phyloP scores from a whole-genome alignment of 352 stramenopile genomes.

The Peronospora belbahrii region DNA sequence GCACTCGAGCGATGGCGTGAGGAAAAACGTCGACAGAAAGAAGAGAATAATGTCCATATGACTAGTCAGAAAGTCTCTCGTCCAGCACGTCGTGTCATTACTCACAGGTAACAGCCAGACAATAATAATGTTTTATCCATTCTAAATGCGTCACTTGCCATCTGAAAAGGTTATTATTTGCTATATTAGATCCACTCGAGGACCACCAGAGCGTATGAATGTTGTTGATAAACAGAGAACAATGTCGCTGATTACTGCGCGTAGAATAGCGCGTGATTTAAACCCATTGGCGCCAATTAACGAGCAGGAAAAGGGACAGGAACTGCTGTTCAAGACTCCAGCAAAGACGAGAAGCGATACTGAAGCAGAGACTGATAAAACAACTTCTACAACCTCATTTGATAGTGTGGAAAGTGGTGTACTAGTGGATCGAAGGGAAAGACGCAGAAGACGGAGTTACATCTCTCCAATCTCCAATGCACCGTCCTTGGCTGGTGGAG shows the following conservation, averaged over 20 bases:
- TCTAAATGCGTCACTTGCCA: not conserved
- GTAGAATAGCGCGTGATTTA: constrained; percentile 2
- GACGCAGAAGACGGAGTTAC: constrained; percentile 34
- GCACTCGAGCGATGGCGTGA: constrained; percentile 64
- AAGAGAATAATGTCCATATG: constrained; percentile 1
- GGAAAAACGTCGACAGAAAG: constrained; percentile 28
- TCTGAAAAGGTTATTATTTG: not conserved
- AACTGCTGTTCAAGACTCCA: constrained; percentile 12
- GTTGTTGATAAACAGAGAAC: not conserved
- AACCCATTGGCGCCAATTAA: constrained; percentile 5
- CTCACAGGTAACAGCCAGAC: constrained; percentile 17
- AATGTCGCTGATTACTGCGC: not conserved
- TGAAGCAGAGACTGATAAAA: not conserved
- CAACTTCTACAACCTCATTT: not conserved
- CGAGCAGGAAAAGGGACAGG: constrained; percentile 8
- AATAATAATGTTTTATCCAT: no score
- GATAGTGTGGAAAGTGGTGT: not conserved
- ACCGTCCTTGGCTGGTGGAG: constrained; percentile 43
- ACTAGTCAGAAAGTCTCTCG: not conserved
- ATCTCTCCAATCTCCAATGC: constrained; percentile 39
- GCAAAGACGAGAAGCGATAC: constrained; percentile 9
- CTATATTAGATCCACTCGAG: constrained; percentile 1
- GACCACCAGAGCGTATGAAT: not conserved
- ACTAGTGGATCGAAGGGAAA: constrained; percentile 21
- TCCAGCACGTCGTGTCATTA: constrained; percentile 1